phyloP scores from a whole-genome alignment of 768 basidiomycete genomes.

The Mrakia frigida region DNA sequence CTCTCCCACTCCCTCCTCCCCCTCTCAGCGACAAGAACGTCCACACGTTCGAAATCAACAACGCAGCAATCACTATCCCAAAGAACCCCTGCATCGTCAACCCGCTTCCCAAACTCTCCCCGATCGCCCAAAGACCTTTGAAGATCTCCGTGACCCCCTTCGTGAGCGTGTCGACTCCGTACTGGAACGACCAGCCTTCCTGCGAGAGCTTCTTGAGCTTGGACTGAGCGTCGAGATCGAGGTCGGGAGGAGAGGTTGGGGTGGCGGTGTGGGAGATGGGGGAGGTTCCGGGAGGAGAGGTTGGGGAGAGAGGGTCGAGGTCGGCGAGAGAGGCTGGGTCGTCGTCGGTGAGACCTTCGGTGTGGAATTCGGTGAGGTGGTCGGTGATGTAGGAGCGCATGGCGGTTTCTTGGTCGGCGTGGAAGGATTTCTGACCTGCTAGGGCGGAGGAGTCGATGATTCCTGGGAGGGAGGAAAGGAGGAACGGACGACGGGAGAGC shows the following conservation, averaged over 20 bases:
- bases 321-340: slow-evolving; percentile 52
- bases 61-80: slow-evolving; percentile 62
- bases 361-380: slow-evolving; percentile 83
- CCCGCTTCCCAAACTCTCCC: slow-evolving; percentile 33
- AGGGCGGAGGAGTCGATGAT: slow-evolving; percentile 88
- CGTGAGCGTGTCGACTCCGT: slow-evolving; percentile 30
- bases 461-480: slow-evolving; percentile 50
- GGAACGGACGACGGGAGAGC: slow-evolving; percentile 2
- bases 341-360: slow-evolving; percentile 62
- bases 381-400: slow-evolving; percentile 86
- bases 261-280: slow-evolving; percentile 32
- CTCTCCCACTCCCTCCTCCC: slow-evolving; percentile 2
- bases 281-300: slow-evolving; percentile 32
- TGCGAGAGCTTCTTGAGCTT: not conserved
- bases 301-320: slow-evolving; percentile 40
- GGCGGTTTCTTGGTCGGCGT: slow-evolving; percentile 70
- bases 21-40: slow-evolving; percentile 50
- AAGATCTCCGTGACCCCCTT: slow-evolving; percentile 14
- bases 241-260: slow-evolving; percentile 36
- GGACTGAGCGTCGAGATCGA: slow-evolving; percentile 10
- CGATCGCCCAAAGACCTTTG: slow-evolving; percentile 25
- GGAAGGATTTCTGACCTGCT: slow-evolving; percentile 85
- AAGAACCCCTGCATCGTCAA: slow-evolving; percentile 54
- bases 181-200: slow-evolving; percentile 33
- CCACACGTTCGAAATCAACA: slow-evolving; percentile 77